Evolutionary conservation across 164 flowering plant species (phyloP).

Genomic region (Tinospora cordifolia): DNA sequence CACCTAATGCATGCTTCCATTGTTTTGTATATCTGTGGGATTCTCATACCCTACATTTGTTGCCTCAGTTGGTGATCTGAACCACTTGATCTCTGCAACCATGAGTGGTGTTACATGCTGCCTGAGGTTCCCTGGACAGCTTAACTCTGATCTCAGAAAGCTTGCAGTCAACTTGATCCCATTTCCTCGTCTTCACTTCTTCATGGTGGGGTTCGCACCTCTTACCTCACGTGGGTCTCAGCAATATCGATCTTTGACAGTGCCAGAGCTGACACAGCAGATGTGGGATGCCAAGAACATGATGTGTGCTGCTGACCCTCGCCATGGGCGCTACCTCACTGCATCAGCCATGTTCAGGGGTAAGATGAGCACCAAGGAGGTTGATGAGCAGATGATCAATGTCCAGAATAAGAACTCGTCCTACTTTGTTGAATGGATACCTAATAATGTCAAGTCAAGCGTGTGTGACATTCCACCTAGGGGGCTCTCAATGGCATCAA

Average conservation of each 20-base stretch:
- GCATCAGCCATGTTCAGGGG: too few species aligned
- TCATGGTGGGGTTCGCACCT: slow-evolving; percentile 66
- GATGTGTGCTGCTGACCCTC: slow-evolving; percentile 14
- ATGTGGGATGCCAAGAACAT: slow-evolving; percentile 71
- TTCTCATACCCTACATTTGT: background rate
- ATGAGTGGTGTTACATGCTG: slow-evolving; percentile 70
- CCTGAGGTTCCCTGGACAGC: slow-evolving; percentile 59
- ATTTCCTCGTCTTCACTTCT: slow-evolving; percentile 62
- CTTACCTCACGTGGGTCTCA: slow-evolving; percentile 63
- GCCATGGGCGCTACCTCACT: too few species aligned
- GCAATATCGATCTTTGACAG: slow-evolving; percentile 55
- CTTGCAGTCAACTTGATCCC: slow-evolving; percentile 64
- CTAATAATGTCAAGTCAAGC: slow-evolving; percentile 50
- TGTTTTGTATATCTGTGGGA: background rate
- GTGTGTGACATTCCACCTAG: slow-evolving; percentile 51
- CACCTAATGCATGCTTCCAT: background rate
- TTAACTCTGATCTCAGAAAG: slow-evolving; percentile 56
- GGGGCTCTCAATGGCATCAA: slow-evolving; percentile 43
- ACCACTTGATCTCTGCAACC: slow-evolving; percentile 57
- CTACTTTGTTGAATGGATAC: slow-evolving; percentile 33
- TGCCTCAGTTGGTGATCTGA: slow-evolving; percentile 55
- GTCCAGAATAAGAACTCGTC: too few species aligned
- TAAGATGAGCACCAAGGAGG: too few species aligned
- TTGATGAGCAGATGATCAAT: too few species aligned
- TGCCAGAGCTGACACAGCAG: slow-evolving; percentile 58